Evolutionary conservation across 1,139 yeast genomes (phyloP).

Genomic region (Candida pseudoviswanathii): DNA sequence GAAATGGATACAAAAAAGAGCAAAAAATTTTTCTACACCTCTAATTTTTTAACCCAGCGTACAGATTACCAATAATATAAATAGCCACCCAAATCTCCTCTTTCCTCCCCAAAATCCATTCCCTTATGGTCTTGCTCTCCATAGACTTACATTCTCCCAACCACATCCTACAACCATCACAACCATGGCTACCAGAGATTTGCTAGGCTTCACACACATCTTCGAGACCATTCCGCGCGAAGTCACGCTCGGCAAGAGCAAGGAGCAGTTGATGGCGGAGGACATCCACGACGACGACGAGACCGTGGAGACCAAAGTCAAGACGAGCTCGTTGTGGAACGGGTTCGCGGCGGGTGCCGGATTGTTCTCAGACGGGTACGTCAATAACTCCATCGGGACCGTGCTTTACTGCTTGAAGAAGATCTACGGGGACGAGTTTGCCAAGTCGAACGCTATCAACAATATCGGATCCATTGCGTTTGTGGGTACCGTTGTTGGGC

Average conservation of each 20-base stretch:
- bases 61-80: too few relatives aligned
- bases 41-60: too few relatives aligned
- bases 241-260: conserved; percentile 27
- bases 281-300: conserved; percentile 23
- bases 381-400: conserved; percentile 79
- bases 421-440: conserved; percentile 66
- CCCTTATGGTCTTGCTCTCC: too few relatives aligned
- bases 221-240: conserved; percentile 23
- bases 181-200: conserved; percentile 51
- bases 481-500: conserved; percentile 91
- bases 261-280: conserved; percentile 25
- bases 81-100: too few relatives aligned
- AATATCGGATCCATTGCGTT: conserved; percentile 89
- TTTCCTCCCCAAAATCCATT: too few relatives aligned
- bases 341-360: conserved; percentile 91
- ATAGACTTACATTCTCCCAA: not conserved
- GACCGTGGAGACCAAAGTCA: conserved; percentile 22
- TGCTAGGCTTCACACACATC: conserved; percentile 53
- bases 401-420: conserved; percentile 67
- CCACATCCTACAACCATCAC: not conserved
- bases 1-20: too few relatives aligned
- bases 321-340: conserved; percentile 55
- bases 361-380: conserved; percentile 86
- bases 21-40: too few relatives aligned
- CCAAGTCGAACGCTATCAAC: conserved; percentile 65